Conservation (phyloP, 106 monocot species). For the Posidonia australis region DNA sequence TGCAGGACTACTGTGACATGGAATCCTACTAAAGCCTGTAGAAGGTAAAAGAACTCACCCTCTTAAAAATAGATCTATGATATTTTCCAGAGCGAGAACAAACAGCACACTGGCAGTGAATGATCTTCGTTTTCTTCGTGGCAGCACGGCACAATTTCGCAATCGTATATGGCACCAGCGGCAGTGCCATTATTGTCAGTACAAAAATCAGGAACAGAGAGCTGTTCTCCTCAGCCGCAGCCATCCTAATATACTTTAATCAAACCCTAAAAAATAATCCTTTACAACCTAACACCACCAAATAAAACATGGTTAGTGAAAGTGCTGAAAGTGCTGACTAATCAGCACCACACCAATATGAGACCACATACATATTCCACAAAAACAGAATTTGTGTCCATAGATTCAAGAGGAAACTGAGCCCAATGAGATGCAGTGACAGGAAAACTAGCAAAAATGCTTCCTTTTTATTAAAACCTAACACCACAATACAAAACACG, state of each 20-base stretch:
- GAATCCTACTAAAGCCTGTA: neutral
- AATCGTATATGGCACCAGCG: slow-evolving; percentile 72
- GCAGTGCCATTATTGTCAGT: slow-evolving; percentile 73
- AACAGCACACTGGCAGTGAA: slow-evolving; percentile 61
- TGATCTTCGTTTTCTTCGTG: slow-evolving; percentile 52
- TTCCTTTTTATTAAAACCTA: too few species aligned
- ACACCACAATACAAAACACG: too few species aligned
- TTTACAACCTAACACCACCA: too few species aligned
- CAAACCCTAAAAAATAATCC: too few species aligned
- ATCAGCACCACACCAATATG: too few species aligned
- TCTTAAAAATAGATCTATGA: slow-evolving; percentile 59
- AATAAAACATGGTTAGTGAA: too few species aligned
- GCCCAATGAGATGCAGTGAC: too few species aligned
- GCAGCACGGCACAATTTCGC: slow-evolving; percentile 35
- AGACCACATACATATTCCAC: too few species aligned
- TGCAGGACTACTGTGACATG: neutral
- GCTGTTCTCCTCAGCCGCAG: slow-evolving; percentile 62
- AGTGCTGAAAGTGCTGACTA: too few species aligned
- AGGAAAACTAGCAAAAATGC: too few species aligned
- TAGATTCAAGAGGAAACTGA: too few species aligned
- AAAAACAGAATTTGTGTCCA: too few species aligned
- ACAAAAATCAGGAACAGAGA: slow-evolving; percentile 74
- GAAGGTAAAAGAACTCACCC: slow-evolving; percentile 25
- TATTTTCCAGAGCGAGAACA: slow-evolving; percentile 68
- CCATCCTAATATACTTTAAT: slow-evolving; percentile 20